Conservation (phyloP, 306 rosid genomes). For the Fagus sylvatica region DNA sequence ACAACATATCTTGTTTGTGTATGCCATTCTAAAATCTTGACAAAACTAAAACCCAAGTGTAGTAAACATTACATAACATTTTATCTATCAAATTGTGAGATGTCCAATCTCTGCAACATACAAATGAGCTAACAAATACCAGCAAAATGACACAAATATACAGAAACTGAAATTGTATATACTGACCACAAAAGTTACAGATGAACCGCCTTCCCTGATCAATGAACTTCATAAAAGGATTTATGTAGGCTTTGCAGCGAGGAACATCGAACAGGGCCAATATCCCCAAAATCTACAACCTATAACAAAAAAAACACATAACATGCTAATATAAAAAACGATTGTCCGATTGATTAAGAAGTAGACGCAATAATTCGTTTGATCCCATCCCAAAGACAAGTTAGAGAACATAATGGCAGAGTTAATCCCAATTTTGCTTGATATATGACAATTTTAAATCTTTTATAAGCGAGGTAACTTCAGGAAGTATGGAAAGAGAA, state of each 20-base stretch:
- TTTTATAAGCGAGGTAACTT: neutral
- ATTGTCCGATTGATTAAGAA: slow-evolving; percentile 2
- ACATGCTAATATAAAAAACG: neutral
- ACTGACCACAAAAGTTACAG: slow-evolving; percentile 98
- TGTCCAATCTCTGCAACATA: neutral
- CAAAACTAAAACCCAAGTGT: neutral
- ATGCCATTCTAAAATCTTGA: neutral
- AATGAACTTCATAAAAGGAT: slow-evolving; percentile 95
- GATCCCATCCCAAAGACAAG: neutral
- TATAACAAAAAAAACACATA: slow-evolving; percentile 26
- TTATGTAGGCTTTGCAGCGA: slow-evolving; percentile 95
- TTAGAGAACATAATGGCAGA: neutral
- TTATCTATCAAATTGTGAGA: neutral
- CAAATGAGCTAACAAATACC: slow-evolving; percentile 17
- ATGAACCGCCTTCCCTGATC: slow-evolving; percentile 95
- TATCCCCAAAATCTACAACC: slow-evolving; percentile 99
- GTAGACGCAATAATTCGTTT: neutral
- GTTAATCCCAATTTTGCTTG: neutral
- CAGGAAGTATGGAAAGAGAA: neutral
- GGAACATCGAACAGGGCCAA: slow-evolving; percentile 99
- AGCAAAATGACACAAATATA: neutral
- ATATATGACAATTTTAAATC: neutral
- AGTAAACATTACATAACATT: neutral
- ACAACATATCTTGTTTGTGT: neutral
- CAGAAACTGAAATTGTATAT: slow-evolving; percentile 20